A percentile compares a stretch with the other conserved stretches of the same genome.
These are phyloP conservation scores for Aspergillus transmontanensis DNA, from an alignment of 2,329 filamentous ascomycete genomes.

Conservation along the genomic window DNA sequence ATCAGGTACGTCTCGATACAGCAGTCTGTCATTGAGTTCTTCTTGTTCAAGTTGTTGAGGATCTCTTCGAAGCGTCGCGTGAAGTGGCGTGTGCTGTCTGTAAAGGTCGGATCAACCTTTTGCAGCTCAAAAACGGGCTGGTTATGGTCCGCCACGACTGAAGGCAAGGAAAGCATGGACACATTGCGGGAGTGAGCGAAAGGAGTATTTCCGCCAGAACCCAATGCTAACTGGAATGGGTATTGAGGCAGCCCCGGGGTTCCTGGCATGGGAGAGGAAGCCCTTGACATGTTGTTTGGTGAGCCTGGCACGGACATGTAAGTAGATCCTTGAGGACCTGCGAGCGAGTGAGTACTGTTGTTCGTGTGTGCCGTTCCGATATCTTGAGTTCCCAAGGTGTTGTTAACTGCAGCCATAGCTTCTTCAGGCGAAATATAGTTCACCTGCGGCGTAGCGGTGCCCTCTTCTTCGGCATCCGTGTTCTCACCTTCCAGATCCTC, in stretches of 20 bases:
- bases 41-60: slow-evolving; percentile 57
- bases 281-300: slow-evolving; percentile 5
- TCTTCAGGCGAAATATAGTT: slow-evolving; percentile 13
- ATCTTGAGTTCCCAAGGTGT: slow-evolving; percentile 1
- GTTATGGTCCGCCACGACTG: slow-evolving; percentile 62
- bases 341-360: slow-evolving; percentile 3
- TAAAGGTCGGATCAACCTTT: slow-evolving; percentile 69
- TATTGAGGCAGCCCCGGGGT: slow-evolving; percentile 1
- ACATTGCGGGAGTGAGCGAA: slow-evolving; percentile 39
- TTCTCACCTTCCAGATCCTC: slow-evolving; percentile 26
- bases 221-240: neutral
- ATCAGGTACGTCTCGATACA: slow-evolving; percentile 68
- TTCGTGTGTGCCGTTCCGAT: neutral
- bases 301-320: slow-evolving; percentile 4
- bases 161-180: slow-evolving; percentile 57
- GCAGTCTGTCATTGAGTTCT: slow-evolving; percentile 59
- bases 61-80: slow-evolving; percentile 61
- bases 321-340: neutral
- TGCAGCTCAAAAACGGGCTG: slow-evolving; percentile 61
- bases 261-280: slow-evolving; percentile 1
- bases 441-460: neutral
- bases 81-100: slow-evolving; percentile 64
- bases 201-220: neutral
- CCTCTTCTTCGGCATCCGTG: slow-evolving; percentile 5
- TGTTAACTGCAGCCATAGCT: slow-evolving; percentile 11